Base-by-base conservation (phyloP, 441 rosid species). In the Mallotus repandus region DNA sequence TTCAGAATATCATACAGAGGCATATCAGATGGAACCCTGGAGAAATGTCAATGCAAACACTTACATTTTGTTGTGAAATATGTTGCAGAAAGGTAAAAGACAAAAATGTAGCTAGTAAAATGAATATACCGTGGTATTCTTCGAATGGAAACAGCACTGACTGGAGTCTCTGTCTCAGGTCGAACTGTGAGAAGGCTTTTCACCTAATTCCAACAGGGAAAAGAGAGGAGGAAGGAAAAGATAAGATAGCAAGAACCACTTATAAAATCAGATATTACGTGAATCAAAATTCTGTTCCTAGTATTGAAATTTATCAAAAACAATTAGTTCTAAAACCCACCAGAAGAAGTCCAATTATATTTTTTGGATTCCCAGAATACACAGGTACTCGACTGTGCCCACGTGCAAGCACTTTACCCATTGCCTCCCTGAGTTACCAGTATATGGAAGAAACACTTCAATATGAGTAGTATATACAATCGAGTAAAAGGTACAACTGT, bases 341-440 rank as follows among this genome's bases (percentile, higher is more conserved):
- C 94, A 93, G 83, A 77, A 93, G 93, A 83, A 93, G 99, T 46
- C 99, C 99, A 25, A 95, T 93, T 60, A 95, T 73, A 46, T 91
- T 95, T 82, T 86, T 91, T 15, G 89, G 95, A 81, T 87, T 90
- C 72, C 95, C 98, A 12, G 93, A 84, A 82, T 90, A 93, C 56
- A 95, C 97, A 76, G 99, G 99, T 70, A 95, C 97, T 46, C 99
- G 85, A 78, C 99, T 96, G 63, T 96, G 99, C 57, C 99, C 99
- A 49, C 98, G 89, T 63, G 97, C 97, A 18, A 91, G 91, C 79
- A 96, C 73, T 83, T 90, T 96, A 55, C 97, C 98, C 97, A 96
- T 96, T 67, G 99, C 98, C 84, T 96, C 99, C 99, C 99, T 96
- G 76, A 70, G 77, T 82, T 74, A 78, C 69, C 58, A 38, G 67